Conservation (phyloP, 2,329 filamentous ascomycete genomes). For the Ceratocystis cacaofunesta region DNA sequence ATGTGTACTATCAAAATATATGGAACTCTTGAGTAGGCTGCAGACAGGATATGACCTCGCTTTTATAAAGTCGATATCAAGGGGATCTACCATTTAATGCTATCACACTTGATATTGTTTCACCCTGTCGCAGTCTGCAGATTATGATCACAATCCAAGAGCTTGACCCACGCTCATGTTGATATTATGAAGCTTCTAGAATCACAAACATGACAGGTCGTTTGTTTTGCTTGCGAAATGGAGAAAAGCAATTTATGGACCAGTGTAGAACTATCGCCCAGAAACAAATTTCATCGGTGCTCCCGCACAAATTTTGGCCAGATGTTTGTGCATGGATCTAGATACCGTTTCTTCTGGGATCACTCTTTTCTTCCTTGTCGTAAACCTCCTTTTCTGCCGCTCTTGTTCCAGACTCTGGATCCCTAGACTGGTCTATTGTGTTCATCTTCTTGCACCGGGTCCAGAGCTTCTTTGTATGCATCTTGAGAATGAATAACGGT, state of each 20-base stretch:
- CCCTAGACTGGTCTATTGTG: not conserved
- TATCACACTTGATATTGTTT: not conserved
- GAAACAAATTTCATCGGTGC: not conserved
- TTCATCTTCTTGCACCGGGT: not conserved
- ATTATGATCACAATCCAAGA: not conserved
- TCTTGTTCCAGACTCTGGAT: not conserved
- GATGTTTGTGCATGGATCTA: not conserved
- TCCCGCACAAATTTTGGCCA: not conserved
- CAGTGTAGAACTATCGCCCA: not conserved
- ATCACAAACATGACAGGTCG: not conserved
- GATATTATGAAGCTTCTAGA: not conserved
- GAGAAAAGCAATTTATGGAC: not conserved
- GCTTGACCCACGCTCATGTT: not conserved
- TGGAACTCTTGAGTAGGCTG: not conserved
- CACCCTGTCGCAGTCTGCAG: not conserved
- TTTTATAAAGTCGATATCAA: not conserved
- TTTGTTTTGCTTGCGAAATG: not conserved
- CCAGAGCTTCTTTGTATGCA: not conserved
- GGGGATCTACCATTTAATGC: not conserved
- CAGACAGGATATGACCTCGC: not conserved
- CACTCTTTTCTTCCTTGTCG: not conserved
- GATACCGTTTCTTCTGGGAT: not conserved
- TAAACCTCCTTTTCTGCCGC: not conserved
- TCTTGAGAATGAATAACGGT: not conserved
- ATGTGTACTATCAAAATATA: not conserved